These are phyloP conservation scores for Hibiscus tridactylites DNA, from an alignment of 345 rosid genomes.

Conservation along the genomic window DNA sequence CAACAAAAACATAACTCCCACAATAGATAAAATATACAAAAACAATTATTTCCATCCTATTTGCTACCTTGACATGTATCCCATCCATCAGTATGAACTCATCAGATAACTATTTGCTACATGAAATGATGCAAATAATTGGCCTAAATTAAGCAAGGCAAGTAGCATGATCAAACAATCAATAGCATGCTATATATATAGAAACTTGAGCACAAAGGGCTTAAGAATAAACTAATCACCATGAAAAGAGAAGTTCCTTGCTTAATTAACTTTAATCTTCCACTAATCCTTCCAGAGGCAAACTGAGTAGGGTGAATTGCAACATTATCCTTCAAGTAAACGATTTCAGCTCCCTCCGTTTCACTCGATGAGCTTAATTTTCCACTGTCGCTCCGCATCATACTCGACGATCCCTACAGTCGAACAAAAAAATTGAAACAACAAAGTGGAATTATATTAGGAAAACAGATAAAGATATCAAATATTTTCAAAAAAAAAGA, in stretches of 20 bases:
- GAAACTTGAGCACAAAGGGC: neutral
- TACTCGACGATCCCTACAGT: conserved; percentile 63
- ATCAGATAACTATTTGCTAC: neutral
- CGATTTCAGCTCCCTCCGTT: conserved; percentile 63
- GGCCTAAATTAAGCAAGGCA: neutral
- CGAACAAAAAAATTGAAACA: conserved; percentile 1
- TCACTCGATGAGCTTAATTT: conserved; percentile 54
- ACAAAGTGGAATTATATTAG: neutral
- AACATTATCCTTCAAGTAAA: conserved; percentile 72
- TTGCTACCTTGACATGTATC: neutral
- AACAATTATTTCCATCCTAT: neutral
- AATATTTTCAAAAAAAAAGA: neutral
- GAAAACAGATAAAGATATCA: neutral
- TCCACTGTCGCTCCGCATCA: conserved; percentile 54
- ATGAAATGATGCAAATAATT: neutral
- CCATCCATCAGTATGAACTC: neutral
- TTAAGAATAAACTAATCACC: conserved; percentile 30
- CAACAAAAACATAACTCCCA: neutral
- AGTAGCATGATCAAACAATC: neutral
- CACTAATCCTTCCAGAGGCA: conserved; percentile 85
- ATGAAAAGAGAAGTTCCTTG: conserved; percentile 65
- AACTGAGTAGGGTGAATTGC: conserved; percentile 86
- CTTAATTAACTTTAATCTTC: conserved; percentile 80
- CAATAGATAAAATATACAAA: neutral
- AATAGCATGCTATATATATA: neutral